Evolutionary conservation across 805 yeast species (phyloP).

Genomic region (Yamadazyma laniorum): DNA sequence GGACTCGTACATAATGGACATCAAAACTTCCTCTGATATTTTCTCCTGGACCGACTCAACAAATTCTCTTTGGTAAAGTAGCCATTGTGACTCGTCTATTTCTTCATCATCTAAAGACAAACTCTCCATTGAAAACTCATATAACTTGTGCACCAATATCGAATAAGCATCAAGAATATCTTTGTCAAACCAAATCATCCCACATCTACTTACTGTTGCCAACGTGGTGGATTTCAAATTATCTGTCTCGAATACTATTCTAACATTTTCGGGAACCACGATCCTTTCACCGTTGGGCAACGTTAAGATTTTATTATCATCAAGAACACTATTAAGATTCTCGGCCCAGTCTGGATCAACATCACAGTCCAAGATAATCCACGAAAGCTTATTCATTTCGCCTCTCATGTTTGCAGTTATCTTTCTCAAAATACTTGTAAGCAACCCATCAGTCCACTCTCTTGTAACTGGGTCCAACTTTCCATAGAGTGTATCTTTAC

Average conservation of each 20-base stretch:
- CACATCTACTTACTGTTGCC: constrained; percentile 92
- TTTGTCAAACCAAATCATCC: constrained; percentile 72
- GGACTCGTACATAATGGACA: constrained; percentile 1
- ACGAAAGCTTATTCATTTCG: constrained; percentile 52
- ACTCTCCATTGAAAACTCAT: neutral
- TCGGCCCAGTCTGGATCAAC: constrained; percentile 95
- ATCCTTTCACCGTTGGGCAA: constrained; percentile 89
- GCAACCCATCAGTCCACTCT: constrained; percentile 90
- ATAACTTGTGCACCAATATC: constrained; percentile 4
- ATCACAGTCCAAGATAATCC: constrained; percentile 91
- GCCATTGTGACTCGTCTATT: neutral
- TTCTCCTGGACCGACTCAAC: constrained; percentile 1
- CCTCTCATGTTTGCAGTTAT: constrained; percentile 57
- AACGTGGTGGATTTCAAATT: constrained; percentile 68
- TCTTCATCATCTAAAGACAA: constrained; percentile 2
- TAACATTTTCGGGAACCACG: constrained; percentile 59
- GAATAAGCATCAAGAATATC: constrained; percentile 2
- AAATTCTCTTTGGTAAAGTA: constrained; percentile 2
- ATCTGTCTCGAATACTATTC: constrained; percentile 76
- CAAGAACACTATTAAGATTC: constrained; percentile 83
- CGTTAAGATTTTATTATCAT: constrained; percentile 79
- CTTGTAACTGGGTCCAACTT: constrained; percentile 68
- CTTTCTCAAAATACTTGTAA: constrained; percentile 64
- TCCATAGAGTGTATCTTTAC: constrained; percentile 70
- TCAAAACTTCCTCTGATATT: constrained; percentile 1